Evolutionary conservation across 208 protist species (phyloP).

Genomic region (Entamoeba dispar): DNA sequence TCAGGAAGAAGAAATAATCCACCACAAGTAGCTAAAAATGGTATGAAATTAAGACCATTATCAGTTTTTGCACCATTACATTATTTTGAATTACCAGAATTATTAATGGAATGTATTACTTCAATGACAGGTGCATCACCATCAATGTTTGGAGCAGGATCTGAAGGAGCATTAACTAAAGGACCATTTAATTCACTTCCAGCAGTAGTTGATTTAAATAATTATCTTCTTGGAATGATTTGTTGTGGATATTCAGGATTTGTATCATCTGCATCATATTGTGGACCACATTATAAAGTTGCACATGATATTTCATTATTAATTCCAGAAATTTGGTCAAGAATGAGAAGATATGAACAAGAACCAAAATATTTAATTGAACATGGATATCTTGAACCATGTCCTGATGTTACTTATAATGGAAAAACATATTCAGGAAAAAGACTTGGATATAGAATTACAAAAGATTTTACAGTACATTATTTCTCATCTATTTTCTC

Average conservation of each 20-base stretch:
- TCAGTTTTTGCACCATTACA: constrained; percentile 33
- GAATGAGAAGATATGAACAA: constrained; percentile 28
- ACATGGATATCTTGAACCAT: constrained; percentile 23
- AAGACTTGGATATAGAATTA: constrained; percentile 37
- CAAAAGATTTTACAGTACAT: constrained; percentile 17
- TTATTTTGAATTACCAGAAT: constrained; percentile 35
- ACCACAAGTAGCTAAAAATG: neutral
- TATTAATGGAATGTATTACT: constrained; percentile 30
- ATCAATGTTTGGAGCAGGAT: constrained; percentile 33
- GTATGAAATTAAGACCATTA: neutral
- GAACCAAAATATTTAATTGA: constrained; percentile 6
- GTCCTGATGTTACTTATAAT: constrained; percentile 30
- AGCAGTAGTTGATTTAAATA: constrained; percentile 18
- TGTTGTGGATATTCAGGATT: constrained; percentile 1
- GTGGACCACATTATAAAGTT: constrained; percentile 17
- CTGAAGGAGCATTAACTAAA: constrained; percentile 39
- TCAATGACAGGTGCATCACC: constrained; percentile 36
- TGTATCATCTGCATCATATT: constrained; percentile 16
- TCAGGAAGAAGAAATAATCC: constrained; percentile 27
- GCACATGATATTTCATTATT: constrained; percentile 35
- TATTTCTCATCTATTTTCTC: constrained; percentile 33
- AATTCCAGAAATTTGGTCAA: constrained; percentile 32
- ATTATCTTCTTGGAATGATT: constrained; percentile 7
- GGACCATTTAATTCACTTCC: constrained; percentile 34
- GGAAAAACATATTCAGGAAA: constrained; percentile 24